Evolutionary conservation across 1,284 basidiomycete species (phyloP), one percentile per base, ranked within the genome.

Genomic region (Tylopilus sp.): DNA sequence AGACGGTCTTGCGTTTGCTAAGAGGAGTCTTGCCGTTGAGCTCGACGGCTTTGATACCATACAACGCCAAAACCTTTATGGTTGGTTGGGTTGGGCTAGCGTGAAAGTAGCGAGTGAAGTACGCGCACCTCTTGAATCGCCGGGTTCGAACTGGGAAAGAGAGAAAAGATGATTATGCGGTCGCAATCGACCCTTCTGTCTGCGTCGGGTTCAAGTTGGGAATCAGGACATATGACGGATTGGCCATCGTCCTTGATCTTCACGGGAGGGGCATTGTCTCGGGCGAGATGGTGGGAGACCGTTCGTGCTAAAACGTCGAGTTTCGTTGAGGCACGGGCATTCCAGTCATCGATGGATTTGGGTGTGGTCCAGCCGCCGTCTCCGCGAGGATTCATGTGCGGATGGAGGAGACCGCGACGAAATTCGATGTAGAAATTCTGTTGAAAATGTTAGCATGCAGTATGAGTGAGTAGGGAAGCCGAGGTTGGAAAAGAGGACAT

Each of bases 341-440:
- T n/a, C 31, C 43, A 33, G 1, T 32, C 6, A 3, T 32, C 14
- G 3, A 33, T 13, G 6, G 44, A 28, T 28, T 4, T n/a, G 25
- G 42, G 42, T 13, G 13, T 32, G 2, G 0, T 15, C 42, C 42
- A 44, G 7, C 7, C 5, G 0, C 25, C 31, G 4, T 4, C 19
- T 6, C 17, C n/a, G 5, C 8, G 15, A 1, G 42, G 54, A 5
- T 52, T 56, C 43, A 57, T 39, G 1, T 43, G 33, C 0, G 59
- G 52, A 14, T 61, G 59, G 0, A 61, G 59, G 0, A 54, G 15
- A 1, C 41, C 36, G 2, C 22, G 26, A 0, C 37, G 37, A 5
- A 60, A 50, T 24, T 60, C 47, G 0, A 60, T 60, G 7, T 60
- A 60, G 1, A 60, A 60, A 13, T 60, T 48, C 58, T 59, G 20